Evolutionary conservation across 106 monocot genomes (phyloP).

Genomic region (Dioscorea alata): DNA sequence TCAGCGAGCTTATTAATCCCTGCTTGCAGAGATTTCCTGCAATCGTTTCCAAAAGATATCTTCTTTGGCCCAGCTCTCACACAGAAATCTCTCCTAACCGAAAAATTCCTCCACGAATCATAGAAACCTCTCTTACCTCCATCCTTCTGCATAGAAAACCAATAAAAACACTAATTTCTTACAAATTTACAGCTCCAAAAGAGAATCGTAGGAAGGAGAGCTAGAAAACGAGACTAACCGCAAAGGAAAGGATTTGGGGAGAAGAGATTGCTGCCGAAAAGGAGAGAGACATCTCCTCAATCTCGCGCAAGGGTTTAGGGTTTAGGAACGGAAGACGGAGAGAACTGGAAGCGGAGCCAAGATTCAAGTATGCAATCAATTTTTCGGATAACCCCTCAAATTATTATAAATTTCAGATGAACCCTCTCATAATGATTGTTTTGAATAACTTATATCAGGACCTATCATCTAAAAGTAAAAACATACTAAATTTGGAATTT

Average conservation of each 20-base stretch:
- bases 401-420: no score
- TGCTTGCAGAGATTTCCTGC: constrained; percentile 44
- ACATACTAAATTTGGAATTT: no score
- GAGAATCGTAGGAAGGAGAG: neutral
- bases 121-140: constrained; percentile 7
- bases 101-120: neutral
- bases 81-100: constrained; percentile 15
- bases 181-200: neutral
- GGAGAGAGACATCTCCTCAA: constrained; percentile 7
- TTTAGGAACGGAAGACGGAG: neutral
- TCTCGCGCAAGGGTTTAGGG: neutral
- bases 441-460: no score
- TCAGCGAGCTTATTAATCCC: constrained; percentile 96
- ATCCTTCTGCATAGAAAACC: constrained; percentile 10
- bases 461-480: no score
- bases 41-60: constrained; percentile 58
- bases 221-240: constrained; percentile 1
- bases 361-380: no score
- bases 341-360: neutral
- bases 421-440: no score
- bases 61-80: constrained; percentile 69
- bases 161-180: neutral
- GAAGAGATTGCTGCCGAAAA: constrained; percentile 6
- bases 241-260: constrained; percentile 1
- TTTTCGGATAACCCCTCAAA: no score